phyloP scores from a whole-genome alignment of 129 eudicot genomes.

The Tagetes patula region DNA sequence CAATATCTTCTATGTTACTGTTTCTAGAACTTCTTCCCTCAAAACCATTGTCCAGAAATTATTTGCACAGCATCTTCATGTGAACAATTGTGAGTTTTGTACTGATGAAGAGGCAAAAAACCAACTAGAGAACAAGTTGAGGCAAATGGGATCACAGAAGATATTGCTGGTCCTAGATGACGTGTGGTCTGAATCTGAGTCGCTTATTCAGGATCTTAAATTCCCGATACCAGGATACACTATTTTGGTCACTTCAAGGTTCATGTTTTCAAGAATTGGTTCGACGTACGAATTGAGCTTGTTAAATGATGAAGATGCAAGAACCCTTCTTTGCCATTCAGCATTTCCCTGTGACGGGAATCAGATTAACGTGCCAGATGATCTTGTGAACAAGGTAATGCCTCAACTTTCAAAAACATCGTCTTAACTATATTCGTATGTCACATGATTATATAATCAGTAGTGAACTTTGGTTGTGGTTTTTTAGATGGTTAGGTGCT shows the following conservation, averaged over 20 bases:
- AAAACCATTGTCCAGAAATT: conserved; percentile 31
- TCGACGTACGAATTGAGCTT: conserved; percentile 33
- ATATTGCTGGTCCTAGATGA: conserved; percentile 55
- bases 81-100: conserved; percentile 12
- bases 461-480: background rate
- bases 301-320: conserved; percentile 44
- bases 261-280: conserved; percentile 28
- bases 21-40: conserved; percentile 39
- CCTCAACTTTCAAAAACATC: background rate
- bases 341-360: conserved; percentile 36
- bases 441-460: background rate
- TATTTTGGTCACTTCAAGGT: conserved; percentile 53
- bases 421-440: background rate
- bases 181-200: conserved; percentile 42
- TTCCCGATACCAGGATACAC: conserved; percentile 33
- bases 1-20: conserved; percentile 50
- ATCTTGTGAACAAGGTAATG: conserved; percentile 48
- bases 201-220: conserved; percentile 33
- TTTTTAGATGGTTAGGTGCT: conserved; percentile 23
- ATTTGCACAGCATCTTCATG: conserved; percentile 20
- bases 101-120: conserved; percentile 49
- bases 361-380: conserved; percentile 24
- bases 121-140: conserved; percentile 33
- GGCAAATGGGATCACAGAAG: conserved; percentile 17
- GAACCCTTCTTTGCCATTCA: conserved; percentile 38